Percentiles rank a stretch among this genome's conserved stretches.
Evolutionary conservation across 768 basidiomycete species (phyloP).

Genomic region (Boletus tomentosulus): DNA sequence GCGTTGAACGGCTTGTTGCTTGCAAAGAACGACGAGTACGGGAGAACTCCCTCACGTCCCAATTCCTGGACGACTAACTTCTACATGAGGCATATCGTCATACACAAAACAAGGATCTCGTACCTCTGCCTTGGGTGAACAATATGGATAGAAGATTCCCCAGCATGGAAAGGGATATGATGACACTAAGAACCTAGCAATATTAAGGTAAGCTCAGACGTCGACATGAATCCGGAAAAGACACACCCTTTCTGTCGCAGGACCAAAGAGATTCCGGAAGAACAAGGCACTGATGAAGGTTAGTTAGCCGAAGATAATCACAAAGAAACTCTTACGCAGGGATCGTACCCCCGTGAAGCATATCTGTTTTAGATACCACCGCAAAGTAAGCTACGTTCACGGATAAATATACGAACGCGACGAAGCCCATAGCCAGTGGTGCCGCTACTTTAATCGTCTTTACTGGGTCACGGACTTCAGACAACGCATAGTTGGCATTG

Average conservation of each 20-base stretch:
- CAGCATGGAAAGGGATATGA: conserved; percentile 61
- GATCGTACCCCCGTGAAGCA: conserved; percentile 57
- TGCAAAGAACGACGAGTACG: conserved; percentile 62
- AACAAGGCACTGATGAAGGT: conserved; percentile 51
- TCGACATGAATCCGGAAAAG: neutral
- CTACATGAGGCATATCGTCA: conserved; percentile 3
- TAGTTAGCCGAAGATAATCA: neutral
- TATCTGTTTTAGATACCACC: conserved; percentile 66
- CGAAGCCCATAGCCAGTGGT: conserved; percentile 57
- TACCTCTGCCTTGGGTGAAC: conserved; percentile 66
- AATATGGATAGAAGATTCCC: conserved; percentile 62
- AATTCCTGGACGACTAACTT: conserved; percentile 64
- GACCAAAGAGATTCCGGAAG: conserved; percentile 70
- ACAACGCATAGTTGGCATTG: conserved; percentile 71
- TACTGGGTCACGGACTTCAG: conserved; percentile 66
- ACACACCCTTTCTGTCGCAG: conserved; percentile 52
- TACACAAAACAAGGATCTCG: conserved; percentile 6
- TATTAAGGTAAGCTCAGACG: neutral
- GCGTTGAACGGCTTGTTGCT: conserved; percentile 69
- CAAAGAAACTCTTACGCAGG: conserved; percentile 49
- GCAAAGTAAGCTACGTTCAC: conserved; percentile 74
- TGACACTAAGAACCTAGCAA: conserved; percentile 50
- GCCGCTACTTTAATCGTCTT: conserved; percentile 68
- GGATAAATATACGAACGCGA: conserved; percentile 57
- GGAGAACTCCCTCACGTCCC: conserved; percentile 67